These are phyloP conservation scores for Peniophora sp. DNA, from an alignment of 1,284 basidiomycete genomes.

Conservation along the genomic window DNA sequence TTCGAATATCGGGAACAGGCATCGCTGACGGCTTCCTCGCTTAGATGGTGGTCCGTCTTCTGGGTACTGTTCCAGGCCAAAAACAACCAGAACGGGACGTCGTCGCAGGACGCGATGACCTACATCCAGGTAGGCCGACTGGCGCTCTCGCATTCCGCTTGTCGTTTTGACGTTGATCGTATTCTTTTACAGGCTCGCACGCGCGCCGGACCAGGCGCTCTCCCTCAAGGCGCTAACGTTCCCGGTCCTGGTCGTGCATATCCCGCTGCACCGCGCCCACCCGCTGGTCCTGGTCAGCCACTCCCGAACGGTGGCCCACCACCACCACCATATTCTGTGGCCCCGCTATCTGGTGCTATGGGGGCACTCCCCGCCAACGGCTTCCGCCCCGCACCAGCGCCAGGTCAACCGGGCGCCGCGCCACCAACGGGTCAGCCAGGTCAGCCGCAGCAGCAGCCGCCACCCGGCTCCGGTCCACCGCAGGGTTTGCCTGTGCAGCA, in stretches of 20 bases:
- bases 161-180: slow-evolving; percentile 25
- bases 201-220: slow-evolving; percentile 20
- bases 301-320: slow-evolving; percentile 6
- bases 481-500: not conserved
- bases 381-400: slow-evolving; percentile 18
- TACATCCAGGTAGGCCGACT: slow-evolving; percentile 54
- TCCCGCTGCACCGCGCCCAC: slow-evolving; percentile 9
- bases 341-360: no score
- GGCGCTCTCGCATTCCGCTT: slow-evolving; percentile 4
- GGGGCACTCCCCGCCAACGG: slow-evolving; percentile 14
- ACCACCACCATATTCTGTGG: no score
- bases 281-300: no score
- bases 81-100: slow-evolving; percentile 39
- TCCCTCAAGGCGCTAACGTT: slow-evolving; percentile 3
- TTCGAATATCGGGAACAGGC: no score
- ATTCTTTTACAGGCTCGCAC: no score
- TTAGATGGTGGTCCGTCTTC: slow-evolving; percentile 81
- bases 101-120: slow-evolving; percentile 58
- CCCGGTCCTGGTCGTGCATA: slow-evolving; percentile 5
- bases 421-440: slow-evolving; percentile 24
- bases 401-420: slow-evolving; percentile 1
- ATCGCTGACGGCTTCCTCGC: no score
- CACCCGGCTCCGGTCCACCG: not conserved
- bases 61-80: slow-evolving; percentile 78
- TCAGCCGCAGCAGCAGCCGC: not conserved